These are phyloP conservation scores for Pulveroboletus sp. DNA, from an alignment of 768 basidiomycete genomes.

Conservation along the genomic window DNA sequence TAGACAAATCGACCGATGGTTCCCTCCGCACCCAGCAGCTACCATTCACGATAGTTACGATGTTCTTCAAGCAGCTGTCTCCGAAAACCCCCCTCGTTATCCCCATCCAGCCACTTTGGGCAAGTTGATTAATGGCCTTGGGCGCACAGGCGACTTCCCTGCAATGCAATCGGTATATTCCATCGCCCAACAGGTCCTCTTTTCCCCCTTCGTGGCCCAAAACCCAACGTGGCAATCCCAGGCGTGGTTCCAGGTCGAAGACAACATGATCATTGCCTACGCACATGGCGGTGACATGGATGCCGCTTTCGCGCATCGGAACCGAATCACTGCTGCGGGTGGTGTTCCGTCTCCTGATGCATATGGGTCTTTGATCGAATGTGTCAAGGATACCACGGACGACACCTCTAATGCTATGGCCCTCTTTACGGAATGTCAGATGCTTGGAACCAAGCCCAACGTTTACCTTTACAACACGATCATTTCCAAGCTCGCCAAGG, in stretches of 20 bases:
- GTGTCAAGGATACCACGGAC: constrained; percentile 92
- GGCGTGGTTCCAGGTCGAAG: constrained; percentile 77
- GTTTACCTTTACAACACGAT: constrained; percentile 94
- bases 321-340: constrained; percentile 71
- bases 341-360: constrained; percentile 81
- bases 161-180: constrained; percentile 65
- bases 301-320: constrained; percentile 75
- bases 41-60: constrained; percentile 41
- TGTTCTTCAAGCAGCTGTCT: constrained; percentile 44
- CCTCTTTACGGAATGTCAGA: constrained; percentile 75
- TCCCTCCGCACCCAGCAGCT: constrained; percentile 24
- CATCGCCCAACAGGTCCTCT: constrained; percentile 58
- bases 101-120: constrained; percentile 52
- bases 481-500: constrained; percentile 92
- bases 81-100: constrained; percentile 34
- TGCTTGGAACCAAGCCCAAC: constrained; percentile 67
- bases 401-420: constrained; percentile 84
- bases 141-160: constrained; percentile 54
- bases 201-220: constrained; percentile 34
- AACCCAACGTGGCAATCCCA: constrained; percentile 45
- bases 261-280: constrained; percentile 82
- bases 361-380: constrained; percentile 85
- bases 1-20: constrained; percentile 32
- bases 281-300: constrained; percentile 80
- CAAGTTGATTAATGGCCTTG: constrained; percentile 62